phyloP scores from a whole-genome alignment of 768 basidiomycete genomes.

The Obba rivulosa region DNA sequence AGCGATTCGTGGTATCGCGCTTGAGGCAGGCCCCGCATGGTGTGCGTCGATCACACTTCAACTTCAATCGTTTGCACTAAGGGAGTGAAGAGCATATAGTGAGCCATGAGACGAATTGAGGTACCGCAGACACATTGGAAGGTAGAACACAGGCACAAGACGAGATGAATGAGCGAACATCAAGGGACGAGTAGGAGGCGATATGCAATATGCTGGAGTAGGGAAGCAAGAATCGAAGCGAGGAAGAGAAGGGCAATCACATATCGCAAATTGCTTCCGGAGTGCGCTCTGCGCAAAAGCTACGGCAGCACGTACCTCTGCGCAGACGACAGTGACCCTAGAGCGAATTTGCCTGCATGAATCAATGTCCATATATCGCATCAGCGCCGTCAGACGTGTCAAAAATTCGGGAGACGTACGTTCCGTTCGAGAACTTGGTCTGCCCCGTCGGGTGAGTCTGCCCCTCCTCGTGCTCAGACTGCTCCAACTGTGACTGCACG shows the following conservation, averaged over 20 bases:
- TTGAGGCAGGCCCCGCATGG: slow-evolving; percentile 79
- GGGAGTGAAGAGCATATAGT: background rate
- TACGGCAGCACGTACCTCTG: slow-evolving; percentile 47
- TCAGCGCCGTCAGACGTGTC: slow-evolving; percentile 5
- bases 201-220: background rate
- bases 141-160: background rate
- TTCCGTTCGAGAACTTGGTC: slow-evolving; percentile 25
- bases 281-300: background rate
- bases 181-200: background rate
- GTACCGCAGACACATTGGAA: background rate
- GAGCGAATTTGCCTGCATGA: slow-evolving; percentile 59
- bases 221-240: background rate
- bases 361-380: background rate
- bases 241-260: background rate
- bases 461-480: background rate
- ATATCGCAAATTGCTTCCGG: background rate
- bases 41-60: slow-evolving; percentile 76
- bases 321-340: slow-evolving; percentile 75
- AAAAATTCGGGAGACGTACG: slow-evolving; percentile 18
- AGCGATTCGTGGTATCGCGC: slow-evolving; percentile 67
- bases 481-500: slow-evolving; percentile 6
- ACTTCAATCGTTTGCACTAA: slow-evolving; percentile 83
- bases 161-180: background rate
- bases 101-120: background rate
- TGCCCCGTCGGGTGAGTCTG: background rate